Evolutionary conservation across 345 rosid genomes (phyloP).

Genomic region (Noccaea caerulescens): DNA sequence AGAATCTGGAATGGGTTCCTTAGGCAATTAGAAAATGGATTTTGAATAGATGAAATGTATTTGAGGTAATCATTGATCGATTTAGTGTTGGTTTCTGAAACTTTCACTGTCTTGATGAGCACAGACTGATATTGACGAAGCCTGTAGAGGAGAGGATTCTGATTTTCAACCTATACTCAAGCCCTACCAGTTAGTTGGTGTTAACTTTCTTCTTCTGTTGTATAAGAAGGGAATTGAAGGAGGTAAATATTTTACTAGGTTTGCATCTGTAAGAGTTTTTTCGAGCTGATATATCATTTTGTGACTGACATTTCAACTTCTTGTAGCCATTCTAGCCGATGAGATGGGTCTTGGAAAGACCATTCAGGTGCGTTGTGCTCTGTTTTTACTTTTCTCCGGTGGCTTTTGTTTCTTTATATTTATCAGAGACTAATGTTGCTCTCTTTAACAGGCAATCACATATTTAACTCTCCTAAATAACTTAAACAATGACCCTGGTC

Average conservation of each 20-base stretch:
- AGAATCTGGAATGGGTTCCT: conserved; percentile 2
- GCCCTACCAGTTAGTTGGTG: conserved; percentile 95
- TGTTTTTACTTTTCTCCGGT: conserved; percentile 11
- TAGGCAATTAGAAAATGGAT: not conserved
- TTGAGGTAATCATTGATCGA: not conserved
- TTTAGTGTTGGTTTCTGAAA: not conserved
- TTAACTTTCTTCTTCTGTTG: conserved; percentile 93
- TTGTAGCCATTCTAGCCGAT: conserved; percentile 94
- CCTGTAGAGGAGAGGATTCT: conserved; percentile 70
- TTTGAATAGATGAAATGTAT: conserved; percentile 14
- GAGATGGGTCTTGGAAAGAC: conserved; percentile 99
- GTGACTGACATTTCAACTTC: conserved; percentile 38
- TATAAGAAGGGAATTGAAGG: conserved; percentile 84
- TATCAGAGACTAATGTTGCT: conserved; percentile 32
- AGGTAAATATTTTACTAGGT: conserved; percentile 52
- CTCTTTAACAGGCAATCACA: conserved; percentile 74
- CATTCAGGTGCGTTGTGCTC: conserved; percentile 68
- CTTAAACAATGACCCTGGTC: conserved; percentile 87
- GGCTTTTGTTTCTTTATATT: conserved; percentile 10
- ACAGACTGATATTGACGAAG: conserved; percentile 84
- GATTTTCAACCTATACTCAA: conserved; percentile 87
- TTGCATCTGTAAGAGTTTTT: conserved; percentile 11
- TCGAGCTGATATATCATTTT: conserved; percentile 18
- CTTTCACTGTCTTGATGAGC: conserved; percentile 12
- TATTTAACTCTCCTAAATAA: conserved; percentile 75